Evolutionary conservation across 495 filamentous ascomycete species (phyloP).

Genomic region (Tuber umbilicatum): DNA sequence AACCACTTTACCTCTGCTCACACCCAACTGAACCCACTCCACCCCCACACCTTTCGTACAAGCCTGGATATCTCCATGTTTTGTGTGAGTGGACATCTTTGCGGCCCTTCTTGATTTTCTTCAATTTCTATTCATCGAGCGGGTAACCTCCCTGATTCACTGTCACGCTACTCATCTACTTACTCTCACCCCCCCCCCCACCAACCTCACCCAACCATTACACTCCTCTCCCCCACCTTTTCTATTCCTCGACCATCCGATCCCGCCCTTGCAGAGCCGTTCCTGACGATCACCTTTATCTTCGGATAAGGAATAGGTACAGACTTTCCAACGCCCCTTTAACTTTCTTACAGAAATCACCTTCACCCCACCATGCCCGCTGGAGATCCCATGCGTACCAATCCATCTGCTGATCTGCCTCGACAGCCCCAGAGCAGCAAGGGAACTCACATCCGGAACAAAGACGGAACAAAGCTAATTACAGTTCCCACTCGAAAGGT

Average conservation of each 20-base stretch:
- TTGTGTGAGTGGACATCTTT: slow-evolving; percentile 44
- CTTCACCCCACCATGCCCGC: slow-evolving; percentile 41
- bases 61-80: slow-evolving; percentile 40
- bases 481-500: slow-evolving; percentile 55
- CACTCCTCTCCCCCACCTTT: slow-evolving; percentile 29
- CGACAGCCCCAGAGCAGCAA: slow-evolving; percentile 44
- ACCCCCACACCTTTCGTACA: slow-evolving; percentile 18
- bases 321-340: slow-evolving; percentile 2
- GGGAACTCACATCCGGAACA: slow-evolving; percentile 48
- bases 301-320: slow-evolving; percentile 1
- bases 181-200: not conserved
- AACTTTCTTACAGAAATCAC: slow-evolving; percentile 17
- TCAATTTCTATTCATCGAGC: slow-evolving; percentile 29
- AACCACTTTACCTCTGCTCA: slow-evolving; percentile 27
- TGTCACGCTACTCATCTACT: slow-evolving; percentile 12
- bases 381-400: slow-evolving; percentile 38
- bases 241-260: slow-evolving; percentile 17
- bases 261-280: slow-evolving; percentile 11
- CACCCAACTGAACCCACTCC: slow-evolving; percentile 17
- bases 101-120: slow-evolving; percentile 44
- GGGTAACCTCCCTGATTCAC: slow-evolving; percentile 34
- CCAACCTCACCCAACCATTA: slow-evolving; percentile 14
- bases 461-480: slow-evolving; percentile 63
- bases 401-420: slow-evolving; percentile 34
- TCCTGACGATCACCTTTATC: not conserved